Base-by-base conservation (phyloP, 73 alveolate genomes). In the Paramecium primaurelia region DNA sequence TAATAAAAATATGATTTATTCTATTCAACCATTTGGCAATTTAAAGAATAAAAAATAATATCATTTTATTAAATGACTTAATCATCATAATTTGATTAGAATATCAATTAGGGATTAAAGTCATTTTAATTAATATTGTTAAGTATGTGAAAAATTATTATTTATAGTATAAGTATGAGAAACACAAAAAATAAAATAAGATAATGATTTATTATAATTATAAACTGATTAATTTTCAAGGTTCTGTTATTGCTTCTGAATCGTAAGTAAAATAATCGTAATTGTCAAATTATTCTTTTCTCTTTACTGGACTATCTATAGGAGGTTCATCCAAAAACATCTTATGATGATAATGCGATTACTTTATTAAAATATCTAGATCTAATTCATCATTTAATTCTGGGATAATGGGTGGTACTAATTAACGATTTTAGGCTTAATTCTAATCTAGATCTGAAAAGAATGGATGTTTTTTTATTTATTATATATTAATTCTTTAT, bases 311-410 rank as follows among this genome's bases (percentile, higher is more conserved):
- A 37, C 60, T 37, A 73, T 73, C 87, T 7, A 16, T 10, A 3
- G 87, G 64, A 12, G 87, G 87, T 73, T 73, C 87, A 37, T 73
- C 87, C 18, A 73, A 30, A 73, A 73, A 73, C 87, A 73, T 73
- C 87, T 73, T 30, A 16, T 3, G 18, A 73, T 73, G 16, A 73
- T 73, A 73, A 16, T 37, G 12, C 8, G 38, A 49, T 22, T 80
- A 80, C 91, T 49, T 80, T 80, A 45, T 80, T 80, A 47, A 80
- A 80, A 36, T 45, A 80, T 80, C 20, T 80, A 80, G 14, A 44
- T 80, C 91, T 32, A 80, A 45, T 14, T 80, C 91, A 26, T 42
- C 77, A 40, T n/a, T 26, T 44, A 80, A 47, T 45, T 80, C 71
- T 18, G 91, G 91, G n/a, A 80, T 40, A 16, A 80, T 80, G 8